A percentile compares a stretch with the other conserved stretches of the same genome.
phyloP scores from a whole-genome alignment of 805 yeast species.

The Hagleromyces aurorensis region DNA sequence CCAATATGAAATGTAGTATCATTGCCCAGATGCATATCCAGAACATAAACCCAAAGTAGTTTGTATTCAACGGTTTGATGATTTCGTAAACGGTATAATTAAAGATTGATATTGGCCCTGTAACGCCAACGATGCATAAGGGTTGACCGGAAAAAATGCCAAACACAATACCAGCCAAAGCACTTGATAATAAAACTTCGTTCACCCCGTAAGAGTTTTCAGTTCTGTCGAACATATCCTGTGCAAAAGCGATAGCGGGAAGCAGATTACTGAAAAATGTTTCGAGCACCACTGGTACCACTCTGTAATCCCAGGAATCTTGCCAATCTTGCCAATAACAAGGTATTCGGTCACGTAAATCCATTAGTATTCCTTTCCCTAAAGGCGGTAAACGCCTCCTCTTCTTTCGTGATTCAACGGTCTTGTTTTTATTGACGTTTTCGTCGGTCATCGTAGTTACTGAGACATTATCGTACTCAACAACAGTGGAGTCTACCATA shows the following conservation, averaged over 20 bases:
- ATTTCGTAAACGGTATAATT: conserved; percentile 65
- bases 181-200: conserved; percentile 76
- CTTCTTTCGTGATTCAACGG: not conserved
- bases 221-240: conserved; percentile 93
- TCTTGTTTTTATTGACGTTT: conserved; percentile 1
- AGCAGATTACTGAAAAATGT: conserved; percentile 84
- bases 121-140: conserved; percentile 89
- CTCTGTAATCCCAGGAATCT: conserved; percentile 81
- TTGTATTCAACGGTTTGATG: conserved; percentile 32
- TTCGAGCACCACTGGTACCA: conserved; percentile 73
- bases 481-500: no score
- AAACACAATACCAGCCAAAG: conserved; percentile 83
- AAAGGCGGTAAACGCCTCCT: conserved; percentile 16
- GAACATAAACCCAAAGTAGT: conserved; percentile 86
- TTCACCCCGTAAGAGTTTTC: conserved; percentile 83
- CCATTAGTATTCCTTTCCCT: conserved; percentile 32
- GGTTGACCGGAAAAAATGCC: conserved; percentile 89
- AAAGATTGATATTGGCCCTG: conserved; percentile 92
- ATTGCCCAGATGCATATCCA: conserved; percentile 93
- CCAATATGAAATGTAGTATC: conserved; percentile 68
- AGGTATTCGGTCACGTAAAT: conserved; percentile 40
- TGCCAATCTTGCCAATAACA: conserved; percentile 68
- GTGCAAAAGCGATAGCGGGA: conserved; percentile 95
- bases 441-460: not conserved
- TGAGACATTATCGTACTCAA: not conserved